phyloP scores from a whole-genome alignment of 2,329 filamentous ascomycete species.

The Fusarium cicatricum region DNA sequence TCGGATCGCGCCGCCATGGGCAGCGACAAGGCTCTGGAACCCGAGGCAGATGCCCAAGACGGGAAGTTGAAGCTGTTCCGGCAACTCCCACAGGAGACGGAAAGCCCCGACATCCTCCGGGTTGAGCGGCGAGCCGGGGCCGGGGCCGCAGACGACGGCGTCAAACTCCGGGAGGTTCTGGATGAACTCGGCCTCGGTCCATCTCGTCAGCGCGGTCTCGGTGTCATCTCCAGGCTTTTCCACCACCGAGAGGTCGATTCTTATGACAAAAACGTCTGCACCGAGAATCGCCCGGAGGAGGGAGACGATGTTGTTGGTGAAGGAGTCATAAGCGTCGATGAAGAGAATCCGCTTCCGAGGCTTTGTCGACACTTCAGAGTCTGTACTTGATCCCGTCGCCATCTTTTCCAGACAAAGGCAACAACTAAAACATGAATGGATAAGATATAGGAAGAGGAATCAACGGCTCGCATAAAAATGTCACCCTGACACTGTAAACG shows the following conservation, averaged over 20 bases:
- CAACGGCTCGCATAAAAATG: neutral
- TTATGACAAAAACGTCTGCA: conserved; percentile 65
- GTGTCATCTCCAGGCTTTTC: conserved; percentile 39
- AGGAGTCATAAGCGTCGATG: conserved; percentile 96
- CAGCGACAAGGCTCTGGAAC: conserved; percentile 81
- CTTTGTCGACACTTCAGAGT: conserved; percentile 12
- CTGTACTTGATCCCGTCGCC: conserved; percentile 32
- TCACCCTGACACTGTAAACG: neutral
- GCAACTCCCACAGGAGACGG: conserved; percentile 75
- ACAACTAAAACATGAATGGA: neutral
- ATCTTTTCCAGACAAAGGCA: conserved; percentile 11
- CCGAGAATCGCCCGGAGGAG: conserved; percentile 76
- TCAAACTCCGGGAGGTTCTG: conserved; percentile 67
- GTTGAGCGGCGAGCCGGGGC: conserved; percentile 81
- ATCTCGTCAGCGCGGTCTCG: conserved; percentile 26
- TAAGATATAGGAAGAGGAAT: neutral
- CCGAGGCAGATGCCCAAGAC: conserved; percentile 90
- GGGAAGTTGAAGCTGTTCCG: conserved; percentile 68
- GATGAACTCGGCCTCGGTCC: conserved; percentile 55
- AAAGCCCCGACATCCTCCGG: conserved; percentile 85
- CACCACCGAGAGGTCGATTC: conserved; percentile 59
- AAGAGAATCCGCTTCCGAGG: conserved; percentile 71
- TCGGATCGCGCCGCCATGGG: conserved; percentile 72
- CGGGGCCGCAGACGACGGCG: conserved; percentile 89
- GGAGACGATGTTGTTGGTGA: conserved; percentile 92